A percentile compares a stretch with the other conserved stretches of the same genome.
These are phyloP conservation scores for Podaxis sp. DNA, from an alignment of 768 basidiomycete genomes.

Conservation along the genomic window DNA sequence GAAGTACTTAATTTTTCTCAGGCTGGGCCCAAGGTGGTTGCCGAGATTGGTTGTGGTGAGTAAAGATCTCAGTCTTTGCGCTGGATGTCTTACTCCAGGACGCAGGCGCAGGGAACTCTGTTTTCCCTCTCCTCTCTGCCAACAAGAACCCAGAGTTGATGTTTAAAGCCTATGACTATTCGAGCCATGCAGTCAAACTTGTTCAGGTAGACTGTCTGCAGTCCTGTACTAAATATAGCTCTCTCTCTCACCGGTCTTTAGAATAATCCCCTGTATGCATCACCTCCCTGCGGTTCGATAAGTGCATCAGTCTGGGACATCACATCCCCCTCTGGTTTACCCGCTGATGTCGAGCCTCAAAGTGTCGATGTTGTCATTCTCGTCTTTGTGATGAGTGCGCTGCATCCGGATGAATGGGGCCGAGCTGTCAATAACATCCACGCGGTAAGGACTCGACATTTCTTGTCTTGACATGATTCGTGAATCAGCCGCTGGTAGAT, in stretches of 20 bases:
- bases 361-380: constrained; percentile 89
- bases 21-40: constrained; percentile 75
- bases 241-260: constrained; percentile 23
- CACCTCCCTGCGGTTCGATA: constrained; percentile 67
- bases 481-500: constrained; percentile 44
- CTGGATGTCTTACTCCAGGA: not conserved
- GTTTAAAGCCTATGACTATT: constrained; percentile 88
- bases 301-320: constrained; percentile 90
- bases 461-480: not conserved
- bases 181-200: constrained; percentile 81
- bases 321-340: constrained; percentile 56
- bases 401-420: constrained; percentile 92
- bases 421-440: constrained; percentile 79
- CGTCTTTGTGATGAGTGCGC: constrained; percentile 89
- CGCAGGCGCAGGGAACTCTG: constrained; percentile 89
- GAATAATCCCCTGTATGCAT: constrained; percentile 67
- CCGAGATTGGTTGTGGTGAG: constrained; percentile 90
- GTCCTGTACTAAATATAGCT: not conserved
- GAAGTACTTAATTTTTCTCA: constrained; percentile 24
- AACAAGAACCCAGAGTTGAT: constrained; percentile 78
- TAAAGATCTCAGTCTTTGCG: not conserved
- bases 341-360: constrained; percentile 55
- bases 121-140: constrained; percentile 80
- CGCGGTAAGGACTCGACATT: constrained; percentile 37
- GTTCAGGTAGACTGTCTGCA: constrained; percentile 60